Base-by-base conservation (phyloP, 495 filamentous ascomycete species). In the Penicillium tannophilum region DNA sequence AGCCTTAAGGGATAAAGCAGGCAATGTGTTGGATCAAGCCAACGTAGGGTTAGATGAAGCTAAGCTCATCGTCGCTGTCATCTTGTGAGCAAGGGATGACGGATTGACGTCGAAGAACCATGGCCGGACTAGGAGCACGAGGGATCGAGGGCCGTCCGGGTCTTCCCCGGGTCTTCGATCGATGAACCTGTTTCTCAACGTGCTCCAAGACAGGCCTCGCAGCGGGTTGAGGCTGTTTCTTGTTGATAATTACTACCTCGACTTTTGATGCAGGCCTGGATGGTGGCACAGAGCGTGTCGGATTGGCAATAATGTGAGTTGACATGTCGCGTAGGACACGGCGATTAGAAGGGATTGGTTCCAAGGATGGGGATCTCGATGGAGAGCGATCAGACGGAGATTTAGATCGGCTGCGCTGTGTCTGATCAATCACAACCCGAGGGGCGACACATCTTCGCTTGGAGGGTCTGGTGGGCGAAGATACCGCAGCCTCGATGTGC, bases 21-120 rank as follows among this genome's bases (percentile, higher is more conserved):
- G 10, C 0, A 36, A 28, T 28, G 16, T 17, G 39, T 16, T 41
- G 39, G 39, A 41, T 36, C 16, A 14, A 41, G 39, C 39, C 4
- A 41, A n/a, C 39, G 16, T 6, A n/a, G 24, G 33, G 1, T 73
- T 53, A 76, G 4, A 78, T 46, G 62, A 78, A 78, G 58, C 76
- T 77, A 19, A 80, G 65, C 61, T 79, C 76, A 46, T 80, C 77
- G 19, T 80, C 77, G 46, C 75, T 77, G 26, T 72, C 75, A 11
- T 73, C 71, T 8, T 75, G 69, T 24, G 70, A 67, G 44, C 57
- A 73, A 17, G 74, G 65, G 36, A 75, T 72, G 19, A 66, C 53
- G 4, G 57, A 57, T 35, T 44, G 47, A 33, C 48, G 56, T 31
- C 49, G 45, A 48, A 54, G 24, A 12, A 16, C 31, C 20, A 35